These are phyloP conservation scores for Ascochyta koolunga DNA, from an alignment of 2,329 filamentous ascomycete genomes.

Conservation along the genomic window DNA sequence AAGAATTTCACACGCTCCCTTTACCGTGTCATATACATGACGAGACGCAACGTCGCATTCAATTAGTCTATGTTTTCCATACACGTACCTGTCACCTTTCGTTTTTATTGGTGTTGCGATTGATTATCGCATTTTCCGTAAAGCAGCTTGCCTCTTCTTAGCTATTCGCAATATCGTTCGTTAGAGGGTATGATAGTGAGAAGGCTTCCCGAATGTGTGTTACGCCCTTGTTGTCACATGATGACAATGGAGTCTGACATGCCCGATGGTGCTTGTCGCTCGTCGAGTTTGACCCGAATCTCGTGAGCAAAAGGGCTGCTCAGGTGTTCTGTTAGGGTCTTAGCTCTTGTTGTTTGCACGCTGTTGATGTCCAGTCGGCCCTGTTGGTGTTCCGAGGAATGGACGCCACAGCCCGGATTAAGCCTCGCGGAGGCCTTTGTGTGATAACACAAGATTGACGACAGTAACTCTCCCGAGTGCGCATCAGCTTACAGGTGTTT, in stretches of 20 bases:
- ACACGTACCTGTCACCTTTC: background rate
- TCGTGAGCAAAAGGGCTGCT: background rate
- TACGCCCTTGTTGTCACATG: background rate
- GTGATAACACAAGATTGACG: background rate
- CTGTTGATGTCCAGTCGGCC: background rate
- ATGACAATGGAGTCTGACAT: background rate
- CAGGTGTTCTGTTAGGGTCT: background rate
- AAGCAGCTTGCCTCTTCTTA: background rate
- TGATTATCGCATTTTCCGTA: background rate
- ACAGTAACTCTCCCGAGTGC: background rate
- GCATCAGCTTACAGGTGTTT: background rate
- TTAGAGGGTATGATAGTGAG: background rate
- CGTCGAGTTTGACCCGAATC: background rate
- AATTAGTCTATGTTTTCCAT: background rate
- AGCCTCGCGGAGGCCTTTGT: constrained; percentile 2
- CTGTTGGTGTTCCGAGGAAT: constrained; percentile 5
- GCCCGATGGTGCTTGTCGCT: background rate
- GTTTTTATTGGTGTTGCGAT: background rate
- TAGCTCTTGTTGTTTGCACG: background rate
- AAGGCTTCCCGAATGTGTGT: background rate
- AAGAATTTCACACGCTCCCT: no score
- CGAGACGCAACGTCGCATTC: no score
- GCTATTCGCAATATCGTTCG: background rate
- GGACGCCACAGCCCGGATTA: constrained; percentile 3
- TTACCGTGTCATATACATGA: no score